Evolutionary conservation across 2,329 filamentous ascomycete species (phyloP).

Genomic region (Aspergillus novofumigatus): DNA sequence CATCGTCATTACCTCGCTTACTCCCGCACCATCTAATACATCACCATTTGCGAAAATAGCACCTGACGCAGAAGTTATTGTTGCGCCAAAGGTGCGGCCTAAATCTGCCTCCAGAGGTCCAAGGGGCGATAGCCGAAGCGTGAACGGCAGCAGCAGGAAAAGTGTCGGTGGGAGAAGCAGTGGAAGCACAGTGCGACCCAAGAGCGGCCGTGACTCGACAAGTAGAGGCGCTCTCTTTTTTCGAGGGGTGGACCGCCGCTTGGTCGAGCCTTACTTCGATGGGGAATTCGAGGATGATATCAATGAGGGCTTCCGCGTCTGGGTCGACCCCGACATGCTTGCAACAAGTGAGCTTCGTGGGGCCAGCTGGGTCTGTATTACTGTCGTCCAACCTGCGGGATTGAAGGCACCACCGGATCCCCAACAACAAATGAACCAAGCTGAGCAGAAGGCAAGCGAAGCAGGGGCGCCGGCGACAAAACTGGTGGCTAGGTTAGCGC

Average conservation of each 20-base stretch:
- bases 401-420: conserved; percentile 68
- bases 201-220: conserved; percentile 58
- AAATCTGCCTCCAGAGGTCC: conserved; percentile 57
- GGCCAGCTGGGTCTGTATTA: conserved; percentile 72
- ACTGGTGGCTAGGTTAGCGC: conserved; percentile 68
- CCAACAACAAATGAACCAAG: conserved; percentile 63
- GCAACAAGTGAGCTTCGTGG: conserved; percentile 69
- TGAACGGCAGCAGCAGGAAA: conserved; percentile 72
- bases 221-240: conserved; percentile 60
- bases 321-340: conserved; percentile 78
- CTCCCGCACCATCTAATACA: conserved; percentile 64
- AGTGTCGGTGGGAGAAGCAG: conserved; percentile 67
- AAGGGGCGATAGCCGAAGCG: conserved; percentile 72
- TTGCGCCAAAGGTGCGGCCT: conserved; percentile 84
- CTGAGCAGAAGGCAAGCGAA: conserved; percentile 57
- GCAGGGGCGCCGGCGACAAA: conserved; percentile 58
- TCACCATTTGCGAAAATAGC: conserved; percentile 86
- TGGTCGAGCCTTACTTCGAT: conserved; percentile 74
- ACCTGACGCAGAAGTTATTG: conserved; percentile 92
- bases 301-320: conserved; percentile 64
- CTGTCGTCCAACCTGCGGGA: conserved; percentile 78
- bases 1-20: conserved; percentile 78
- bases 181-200: conserved; percentile 64
- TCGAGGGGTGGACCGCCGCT: conserved; percentile 67
- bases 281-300: conserved; percentile 55